Conservation (phyloP, 106 monocot species). For the Gastrodia elata region DNA sequence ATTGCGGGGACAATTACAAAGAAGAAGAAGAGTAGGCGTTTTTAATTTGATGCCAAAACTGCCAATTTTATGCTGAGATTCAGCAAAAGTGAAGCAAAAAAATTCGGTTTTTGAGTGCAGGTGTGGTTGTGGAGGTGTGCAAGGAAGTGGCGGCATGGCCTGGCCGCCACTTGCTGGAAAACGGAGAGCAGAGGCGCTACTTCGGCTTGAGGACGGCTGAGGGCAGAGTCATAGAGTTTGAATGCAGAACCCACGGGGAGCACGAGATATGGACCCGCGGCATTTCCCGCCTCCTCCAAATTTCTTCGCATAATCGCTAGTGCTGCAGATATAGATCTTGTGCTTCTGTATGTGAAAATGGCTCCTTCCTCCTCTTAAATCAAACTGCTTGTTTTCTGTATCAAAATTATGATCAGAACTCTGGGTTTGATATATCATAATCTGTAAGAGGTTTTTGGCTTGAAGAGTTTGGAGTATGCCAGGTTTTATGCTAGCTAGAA, state of each 20-base stretch:
- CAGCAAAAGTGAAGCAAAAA: too few species aligned
- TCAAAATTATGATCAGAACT: neutral
- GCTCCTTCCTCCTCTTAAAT: neutral
- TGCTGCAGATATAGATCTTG: neutral
- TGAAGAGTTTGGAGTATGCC: too few species aligned
- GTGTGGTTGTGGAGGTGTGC: slow-evolving; percentile 57
- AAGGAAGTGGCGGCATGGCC: slow-evolving; percentile 77
- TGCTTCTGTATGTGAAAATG: too few species aligned
- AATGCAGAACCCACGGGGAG: slow-evolving; percentile 71
- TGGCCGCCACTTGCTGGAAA: slow-evolving; percentile 73
- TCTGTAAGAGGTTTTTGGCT: neutral
- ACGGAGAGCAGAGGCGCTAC: slow-evolving; percentile 69
- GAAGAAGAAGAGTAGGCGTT: slow-evolving; percentile 79
- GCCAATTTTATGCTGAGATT: slow-evolving; percentile 38
- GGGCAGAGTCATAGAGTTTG: slow-evolving; percentile 76
- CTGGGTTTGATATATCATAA: neutral
- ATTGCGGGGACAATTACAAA: slow-evolving; percentile 89
- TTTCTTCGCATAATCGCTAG: slow-evolving; percentile 8
- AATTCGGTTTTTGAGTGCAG: slow-evolving; percentile 21
- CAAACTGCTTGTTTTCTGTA: neutral
- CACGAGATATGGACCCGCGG: slow-evolving; percentile 87
- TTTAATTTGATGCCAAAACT: slow-evolving; percentile 31
- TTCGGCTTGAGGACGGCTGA: slow-evolving; percentile 80
- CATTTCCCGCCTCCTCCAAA: slow-evolving; percentile 45
- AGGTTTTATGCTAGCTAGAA: too few species aligned